Conservation (phyloP, 164 flowering plant species). For the Piper betle region DNA sequence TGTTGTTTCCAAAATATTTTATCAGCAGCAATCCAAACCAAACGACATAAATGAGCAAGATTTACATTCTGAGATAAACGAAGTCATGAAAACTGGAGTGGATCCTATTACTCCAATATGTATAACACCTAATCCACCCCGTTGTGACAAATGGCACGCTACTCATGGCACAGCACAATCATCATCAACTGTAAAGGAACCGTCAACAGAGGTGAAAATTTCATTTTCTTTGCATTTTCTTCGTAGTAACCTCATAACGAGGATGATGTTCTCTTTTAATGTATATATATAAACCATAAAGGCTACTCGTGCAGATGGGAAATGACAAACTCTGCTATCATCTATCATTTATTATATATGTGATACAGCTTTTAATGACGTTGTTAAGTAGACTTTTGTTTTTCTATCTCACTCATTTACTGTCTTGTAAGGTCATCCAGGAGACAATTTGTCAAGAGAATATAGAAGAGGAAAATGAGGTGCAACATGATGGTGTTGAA, state of each 20-base stretch:
- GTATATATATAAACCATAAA: too few species aligned
- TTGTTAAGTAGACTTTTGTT: background rate
- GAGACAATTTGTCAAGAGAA: conserved; percentile 10
- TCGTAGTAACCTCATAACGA: too few species aligned
- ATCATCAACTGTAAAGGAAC: background rate
- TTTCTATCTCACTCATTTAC: background rate
- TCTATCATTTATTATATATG: background rate
- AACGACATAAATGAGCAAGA: conserved; percentile 46
- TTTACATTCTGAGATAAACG: conserved; percentile 16
- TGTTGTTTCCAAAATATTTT: conserved; percentile 78
- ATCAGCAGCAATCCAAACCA: conserved; percentile 56
- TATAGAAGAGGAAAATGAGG: conserved; percentile 15
- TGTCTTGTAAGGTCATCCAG: conserved; percentile 6
- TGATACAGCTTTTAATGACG: background rate
- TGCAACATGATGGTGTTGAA: conserved; percentile 18
- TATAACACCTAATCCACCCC: conserved; percentile 64
- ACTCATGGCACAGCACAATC: conserved; percentile 16
- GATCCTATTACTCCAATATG: conserved; percentile 71
- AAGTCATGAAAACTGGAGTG: conserved; percentile 5
- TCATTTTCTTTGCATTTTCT: background rate
- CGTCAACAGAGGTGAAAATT: background rate
- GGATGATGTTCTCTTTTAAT: background rate
- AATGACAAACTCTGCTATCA: too few species aligned
- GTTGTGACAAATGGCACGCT: conserved; percentile 24
- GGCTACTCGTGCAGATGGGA: too few species aligned